These are phyloP conservation scores for Talaromyces verruculosus DNA, from an alignment of 2,329 filamentous ascomycete species.

Conservation along the genomic window DNA sequence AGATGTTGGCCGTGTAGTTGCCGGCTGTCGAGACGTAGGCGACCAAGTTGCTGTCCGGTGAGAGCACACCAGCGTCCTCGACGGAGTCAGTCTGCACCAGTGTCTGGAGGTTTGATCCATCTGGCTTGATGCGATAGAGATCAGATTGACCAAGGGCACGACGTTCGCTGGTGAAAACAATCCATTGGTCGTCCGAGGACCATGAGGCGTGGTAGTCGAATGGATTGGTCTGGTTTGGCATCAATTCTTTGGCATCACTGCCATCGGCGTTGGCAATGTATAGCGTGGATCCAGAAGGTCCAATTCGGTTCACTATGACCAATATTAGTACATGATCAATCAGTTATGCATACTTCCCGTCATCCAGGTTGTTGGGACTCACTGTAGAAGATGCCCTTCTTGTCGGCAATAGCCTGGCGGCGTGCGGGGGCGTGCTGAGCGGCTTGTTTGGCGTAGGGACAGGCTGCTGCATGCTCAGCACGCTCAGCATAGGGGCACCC, in stretches of 20 bases:
- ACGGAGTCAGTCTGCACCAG: neutral
- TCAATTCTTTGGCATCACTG: constrained; percentile 38
- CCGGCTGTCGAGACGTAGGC: no score
- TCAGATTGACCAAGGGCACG: constrained; percentile 45
- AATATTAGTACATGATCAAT: neutral
- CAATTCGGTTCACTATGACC: constrained; percentile 38
- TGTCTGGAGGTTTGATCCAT: constrained; percentile 33
- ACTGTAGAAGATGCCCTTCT: neutral
- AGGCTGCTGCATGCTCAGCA: neutral
- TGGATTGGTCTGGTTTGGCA: constrained; percentile 28
- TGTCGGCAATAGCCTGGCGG: neutral
- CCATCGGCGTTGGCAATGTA: constrained; percentile 44
- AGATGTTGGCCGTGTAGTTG: no score
- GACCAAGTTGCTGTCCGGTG: no score
- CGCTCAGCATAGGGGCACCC: neutral
- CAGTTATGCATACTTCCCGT: neutral
- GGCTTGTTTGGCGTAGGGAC: neutral
- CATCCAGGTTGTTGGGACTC: neutral
- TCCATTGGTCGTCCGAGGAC: constrained; percentile 42
- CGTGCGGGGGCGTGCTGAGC: no score
- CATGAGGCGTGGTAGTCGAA: constrained; percentile 46
- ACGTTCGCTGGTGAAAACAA: constrained; percentile 45
- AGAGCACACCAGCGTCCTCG: constrained; percentile 22
- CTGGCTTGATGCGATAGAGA: constrained; percentile 39
- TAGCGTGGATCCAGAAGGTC: constrained; percentile 28